Conservation (phyloP, 345 rosid genomes). For the Firmiana major region DNA sequence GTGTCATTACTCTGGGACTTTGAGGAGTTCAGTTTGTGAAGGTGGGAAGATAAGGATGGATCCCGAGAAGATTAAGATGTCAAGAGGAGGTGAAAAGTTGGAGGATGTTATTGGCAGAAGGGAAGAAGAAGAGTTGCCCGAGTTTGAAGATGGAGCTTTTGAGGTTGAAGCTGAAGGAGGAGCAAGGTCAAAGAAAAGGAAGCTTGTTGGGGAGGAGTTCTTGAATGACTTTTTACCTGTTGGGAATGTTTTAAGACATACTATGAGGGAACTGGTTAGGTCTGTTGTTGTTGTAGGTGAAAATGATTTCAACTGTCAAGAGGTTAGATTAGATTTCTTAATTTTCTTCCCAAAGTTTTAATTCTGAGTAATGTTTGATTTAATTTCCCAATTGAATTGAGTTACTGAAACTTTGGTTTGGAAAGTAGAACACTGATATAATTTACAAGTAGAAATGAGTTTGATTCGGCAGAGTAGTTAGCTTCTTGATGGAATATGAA, state of each 20-base stretch:
- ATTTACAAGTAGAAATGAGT: neutral
- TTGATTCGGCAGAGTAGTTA: neutral
- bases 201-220: constrained; percentile 45
- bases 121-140: constrained; percentile 78
- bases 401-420: neutral
- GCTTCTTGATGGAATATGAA: neutral
- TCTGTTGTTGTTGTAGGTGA: constrained; percentile 49
- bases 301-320: constrained; percentile 52
- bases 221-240: constrained; percentile 44
- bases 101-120: constrained; percentile 71
- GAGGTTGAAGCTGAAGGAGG: constrained; percentile 35
- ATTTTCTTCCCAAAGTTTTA: neutral
- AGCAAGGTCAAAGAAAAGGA: constrained; percentile 21
- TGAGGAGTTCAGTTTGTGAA: constrained; percentile 77
- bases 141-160: constrained; percentile 68
- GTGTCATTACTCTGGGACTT: constrained; percentile 64
- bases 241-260: constrained; percentile 46
- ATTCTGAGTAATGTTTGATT: neutral
- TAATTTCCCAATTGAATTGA: neutral
- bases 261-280: constrained; percentile 60
- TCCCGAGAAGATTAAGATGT: constrained; percentile 65
- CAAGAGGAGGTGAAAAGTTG: constrained; percentile 68
- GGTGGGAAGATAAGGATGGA: constrained; percentile 77
- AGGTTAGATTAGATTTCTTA: constrained; percentile 41
- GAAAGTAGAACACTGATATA: neutral